Base-by-base conservation (phyloP, 2,329 filamentous ascomycete species). In the Talaromyces sp. region DNA sequence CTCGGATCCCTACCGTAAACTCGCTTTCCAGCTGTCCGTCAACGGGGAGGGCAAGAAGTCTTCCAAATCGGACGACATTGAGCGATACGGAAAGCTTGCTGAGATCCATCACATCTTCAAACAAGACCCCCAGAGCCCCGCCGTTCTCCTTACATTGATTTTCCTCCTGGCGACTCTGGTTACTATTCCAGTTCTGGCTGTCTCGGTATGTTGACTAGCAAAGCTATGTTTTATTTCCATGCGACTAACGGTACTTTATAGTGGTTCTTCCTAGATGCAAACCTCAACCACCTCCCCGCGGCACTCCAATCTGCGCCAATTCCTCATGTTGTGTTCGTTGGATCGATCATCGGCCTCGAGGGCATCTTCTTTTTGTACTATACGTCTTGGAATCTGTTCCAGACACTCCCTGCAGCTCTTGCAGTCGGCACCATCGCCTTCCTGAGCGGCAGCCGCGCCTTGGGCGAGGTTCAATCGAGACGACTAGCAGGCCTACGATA, bases 331-430 rank as follows among this genome's bases (percentile, higher is more conserved):
- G 76, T 92, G 36, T 99, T 98, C 81, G 90, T 96, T 68, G 90
- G 90, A 57, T 96, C 92, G 5, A 87, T 99, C 61, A 64, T 96
- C 44, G 87, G 88, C 27, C 90, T 99, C 82, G 95, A 99, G 76
- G 90, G 85, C 16, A 87, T 96, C 61, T 97, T 99, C 79, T 94
- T 95, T 81, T 79, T 96, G 67, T 99, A 99, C 83, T 98, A 98
- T 79, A 89, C 85, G 59, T 86, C 80, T 72, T 97, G 94, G 93
- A 96, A 89, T 72, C 82, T 99, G 53, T 96, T 98, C 83, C 89
- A 96, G 81, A 87, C 87, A 14, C 82, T 99, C 56, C 93, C 92
- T 4, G 87, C 87, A 30, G 87, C 89, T 59, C 82, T 82, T 36
- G 78, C 87, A 51, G 85, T 95, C 33, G 87, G 88, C 16, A 77